Percentiles rank a stretch among this genome's conserved stretches.
These are phyloP conservation scores for Lanmaoa pseudosensibilis DNA, from an alignment of 768 basidiomycete genomes.

Conservation along the genomic window DNA sequence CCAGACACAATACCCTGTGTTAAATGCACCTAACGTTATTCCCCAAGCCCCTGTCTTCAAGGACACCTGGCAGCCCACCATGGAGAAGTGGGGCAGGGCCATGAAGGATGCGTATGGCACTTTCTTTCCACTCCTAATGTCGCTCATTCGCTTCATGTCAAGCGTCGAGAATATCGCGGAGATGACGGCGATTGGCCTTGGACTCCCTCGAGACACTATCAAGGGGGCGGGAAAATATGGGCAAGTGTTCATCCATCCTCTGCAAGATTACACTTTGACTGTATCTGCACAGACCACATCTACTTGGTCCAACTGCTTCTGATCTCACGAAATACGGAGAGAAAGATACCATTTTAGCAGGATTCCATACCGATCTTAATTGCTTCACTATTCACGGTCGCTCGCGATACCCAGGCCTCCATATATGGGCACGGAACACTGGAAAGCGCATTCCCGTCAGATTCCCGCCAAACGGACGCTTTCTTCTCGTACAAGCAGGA, in stretches of 20 bases:
- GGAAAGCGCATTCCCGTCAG: conserved; percentile 87
- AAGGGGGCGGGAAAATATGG: conserved; percentile 83
- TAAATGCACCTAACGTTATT: conserved; percentile 82
- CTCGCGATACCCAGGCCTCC: conserved; percentile 81
- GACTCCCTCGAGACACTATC: conserved; percentile 67
- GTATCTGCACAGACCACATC: conserved; percentile 58
- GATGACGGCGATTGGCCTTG: conserved; percentile 86
- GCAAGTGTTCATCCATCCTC: conserved; percentile 39
- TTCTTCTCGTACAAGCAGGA: conserved; percentile 91
- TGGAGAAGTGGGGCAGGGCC: conserved; percentile 84
- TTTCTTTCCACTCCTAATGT: conserved; percentile 1
- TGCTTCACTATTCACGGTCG: conserved; percentile 91
- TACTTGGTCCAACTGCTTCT: conserved; percentile 93
- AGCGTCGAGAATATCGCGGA: conserved; percentile 86
- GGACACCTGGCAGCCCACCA: conserved; percentile 64
- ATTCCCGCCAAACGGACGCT: conserved; percentile 77
- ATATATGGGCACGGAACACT: conserved; percentile 94
- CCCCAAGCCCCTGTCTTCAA: conserved; percentile 61
- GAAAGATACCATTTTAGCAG: conserved; percentile 84
- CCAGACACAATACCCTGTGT: conserved; percentile 68
- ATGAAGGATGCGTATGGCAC: conserved; percentile 82
- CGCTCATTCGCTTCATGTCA: conserved; percentile 1
- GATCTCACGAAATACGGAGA: conserved; percentile 78
- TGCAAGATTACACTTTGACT: neutral
- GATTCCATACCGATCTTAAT: conserved; percentile 94